Conservation (phyloP, 1,139 yeast species). For the Sugiyamaella pinicola region DNA sequence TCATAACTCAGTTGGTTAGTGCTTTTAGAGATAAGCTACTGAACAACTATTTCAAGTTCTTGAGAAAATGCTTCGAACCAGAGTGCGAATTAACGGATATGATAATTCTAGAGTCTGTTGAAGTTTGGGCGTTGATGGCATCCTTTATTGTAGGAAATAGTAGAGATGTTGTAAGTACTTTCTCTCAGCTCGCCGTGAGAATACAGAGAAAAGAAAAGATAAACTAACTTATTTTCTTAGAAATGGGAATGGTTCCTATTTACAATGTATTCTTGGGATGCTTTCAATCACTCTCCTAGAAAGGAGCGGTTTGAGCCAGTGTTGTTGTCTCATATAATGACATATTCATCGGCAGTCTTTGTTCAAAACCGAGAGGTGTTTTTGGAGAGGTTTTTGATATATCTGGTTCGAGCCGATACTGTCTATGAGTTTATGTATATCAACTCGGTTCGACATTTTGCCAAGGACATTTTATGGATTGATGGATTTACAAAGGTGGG, state of each 20-base stretch:
- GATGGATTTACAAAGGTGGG: slow-evolving; percentile 8
- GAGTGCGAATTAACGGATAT: slow-evolving; percentile 5
- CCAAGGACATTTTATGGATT: slow-evolving; percentile 5
- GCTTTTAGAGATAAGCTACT: slow-evolving; percentile 2
- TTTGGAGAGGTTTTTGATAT: slow-evolving; percentile 14
- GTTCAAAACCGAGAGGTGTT: slow-evolving; percentile 3
- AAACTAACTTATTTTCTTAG: slow-evolving; percentile 7
- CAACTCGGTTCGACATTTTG: neutral
- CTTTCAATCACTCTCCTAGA: slow-evolving; percentile 12
- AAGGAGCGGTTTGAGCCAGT: slow-evolving; percentile 22
- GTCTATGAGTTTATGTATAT: slow-evolving; percentile 18
- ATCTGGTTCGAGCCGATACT: slow-evolving; percentile 13
- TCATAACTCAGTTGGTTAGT: neutral
- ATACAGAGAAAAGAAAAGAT: too few relatives aligned
- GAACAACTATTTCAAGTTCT: slow-evolving; percentile 12
- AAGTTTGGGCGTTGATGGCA: slow-evolving; percentile 21
- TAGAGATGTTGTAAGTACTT: slow-evolving; percentile 16
- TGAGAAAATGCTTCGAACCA: slow-evolving; percentile 11
- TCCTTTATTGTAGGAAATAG: slow-evolving; percentile 17
- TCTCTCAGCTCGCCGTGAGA: neutral
- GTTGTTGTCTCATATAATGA: slow-evolving; percentile 18
- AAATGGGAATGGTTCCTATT: slow-evolving; percentile 24
- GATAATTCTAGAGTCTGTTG: slow-evolving; percentile 15
- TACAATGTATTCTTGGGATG: slow-evolving; percentile 25
- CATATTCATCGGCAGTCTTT: slow-evolving; percentile 12